Conservation (phyloP, 768 basidiomycete genomes). For the Asterophora lycoperdoides region DNA sequence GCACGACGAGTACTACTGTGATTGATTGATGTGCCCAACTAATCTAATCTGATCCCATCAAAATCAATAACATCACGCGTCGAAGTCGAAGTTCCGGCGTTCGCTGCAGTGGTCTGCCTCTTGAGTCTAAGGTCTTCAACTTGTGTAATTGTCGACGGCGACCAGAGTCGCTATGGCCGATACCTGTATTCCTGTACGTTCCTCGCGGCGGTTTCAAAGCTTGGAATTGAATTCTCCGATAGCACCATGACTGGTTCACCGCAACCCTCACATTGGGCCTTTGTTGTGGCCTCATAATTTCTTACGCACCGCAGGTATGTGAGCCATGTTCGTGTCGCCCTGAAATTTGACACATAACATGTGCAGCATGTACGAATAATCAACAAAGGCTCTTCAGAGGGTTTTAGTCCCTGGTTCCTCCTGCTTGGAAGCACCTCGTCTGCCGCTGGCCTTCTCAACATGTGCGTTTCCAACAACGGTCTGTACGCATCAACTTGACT, state of each 20-base stretch:
- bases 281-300: conserved; percentile 68
- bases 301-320: conserved; percentile 78
- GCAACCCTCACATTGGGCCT: conserved; percentile 63
- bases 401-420: conserved; percentile 89
- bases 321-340: conserved; percentile 5
- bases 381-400: conserved; percentile 70
- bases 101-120: too few relatives aligned
- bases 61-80: too few relatives aligned
- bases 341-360: background rate
- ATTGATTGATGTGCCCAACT: conserved; percentile 7
- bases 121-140: too few relatives aligned
- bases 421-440: conserved; percentile 84
- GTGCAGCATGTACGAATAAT: conserved; percentile 78
- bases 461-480: conserved; percentile 39
- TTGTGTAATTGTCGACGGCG: too few relatives aligned
- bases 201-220: background rate
- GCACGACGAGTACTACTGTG: too few relatives aligned
- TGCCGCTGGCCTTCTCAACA: conserved; percentile 80
- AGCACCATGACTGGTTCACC: conserved; percentile 75
- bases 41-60: too few relatives aligned
- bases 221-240: background rate
- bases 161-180: conserved; percentile 3
- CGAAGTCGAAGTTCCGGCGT: too few relatives aligned
- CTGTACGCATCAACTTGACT: background rate
- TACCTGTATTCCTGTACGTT: conserved; percentile 3